Evolutionary conservation across 176 grass and related monocot species (phyloP).

Genomic region (Luzula sylvatica): DNA sequence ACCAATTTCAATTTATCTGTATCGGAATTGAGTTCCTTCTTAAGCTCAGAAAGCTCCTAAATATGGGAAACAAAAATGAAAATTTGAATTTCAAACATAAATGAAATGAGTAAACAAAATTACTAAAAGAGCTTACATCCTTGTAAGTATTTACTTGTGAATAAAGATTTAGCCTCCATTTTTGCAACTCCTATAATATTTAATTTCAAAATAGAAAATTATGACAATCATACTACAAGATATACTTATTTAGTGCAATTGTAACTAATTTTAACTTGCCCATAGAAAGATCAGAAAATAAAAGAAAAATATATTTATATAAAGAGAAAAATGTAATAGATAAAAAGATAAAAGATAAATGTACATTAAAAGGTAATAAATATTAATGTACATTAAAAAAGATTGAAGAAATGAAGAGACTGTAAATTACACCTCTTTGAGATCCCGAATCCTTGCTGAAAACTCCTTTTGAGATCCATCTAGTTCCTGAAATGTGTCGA

Average conservation of each 20-base stretch:
- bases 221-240: background rate
- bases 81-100: background rate
- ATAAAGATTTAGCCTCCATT: slow-evolving; percentile 43
- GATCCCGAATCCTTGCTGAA: slow-evolving; percentile 40
- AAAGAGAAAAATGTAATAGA: no score
- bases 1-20: slow-evolving; percentile 51
- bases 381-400: no score
- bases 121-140: slow-evolving; percentile 6
- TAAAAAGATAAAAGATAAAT: no score
- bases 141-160: slow-evolving; percentile 37
- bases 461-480: slow-evolving; percentile 54
- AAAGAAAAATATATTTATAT: no score
- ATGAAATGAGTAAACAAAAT: background rate
- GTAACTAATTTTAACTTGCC: background rate
- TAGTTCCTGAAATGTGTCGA: slow-evolving; percentile 60
- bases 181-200: slow-evolving; percentile 68
- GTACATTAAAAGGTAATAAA: no score
- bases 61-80: background rate
- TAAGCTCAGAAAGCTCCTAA: slow-evolving; percentile 46
- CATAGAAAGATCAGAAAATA: no score
- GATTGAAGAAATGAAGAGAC: no score
- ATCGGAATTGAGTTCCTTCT: slow-evolving; percentile 34
- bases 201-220: no score
- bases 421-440: slow-evolving; percentile 43
- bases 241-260: background rate